Evolutionary conservation across 768 basidiomycete genomes (phyloP).

Genomic region (Pisolithus microcarpus): DNA sequence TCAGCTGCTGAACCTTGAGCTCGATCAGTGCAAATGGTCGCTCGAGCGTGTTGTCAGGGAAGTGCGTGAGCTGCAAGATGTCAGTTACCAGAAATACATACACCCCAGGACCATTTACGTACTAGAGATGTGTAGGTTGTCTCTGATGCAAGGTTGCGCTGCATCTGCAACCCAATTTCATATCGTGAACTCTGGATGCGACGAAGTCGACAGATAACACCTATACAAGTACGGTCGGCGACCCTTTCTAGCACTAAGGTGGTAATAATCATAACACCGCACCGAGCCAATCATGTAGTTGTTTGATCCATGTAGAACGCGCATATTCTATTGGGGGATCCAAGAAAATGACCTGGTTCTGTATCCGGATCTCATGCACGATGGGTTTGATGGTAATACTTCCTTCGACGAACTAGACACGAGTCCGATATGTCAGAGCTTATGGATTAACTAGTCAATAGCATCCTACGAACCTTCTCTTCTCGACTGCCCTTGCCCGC

Average conservation of each 20-base stretch:
- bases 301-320: constrained; percentile 80
- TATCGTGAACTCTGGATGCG: constrained; percentile 94
- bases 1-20: constrained; percentile 77
- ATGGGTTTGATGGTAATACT: constrained; percentile 77
- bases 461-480: constrained; percentile 53
- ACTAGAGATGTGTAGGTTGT: constrained; percentile 81
- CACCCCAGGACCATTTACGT: constrained; percentile 15
- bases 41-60: constrained; percentile 67
- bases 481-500: constrained; percentile 67
- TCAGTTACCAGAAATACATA: constrained; percentile 1
- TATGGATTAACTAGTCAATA: not conserved
- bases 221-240: constrained; percentile 27
- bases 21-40: constrained; percentile 85
- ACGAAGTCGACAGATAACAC: constrained; percentile 78
- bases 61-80: constrained; percentile 54
- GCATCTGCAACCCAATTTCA: constrained; percentile 93
- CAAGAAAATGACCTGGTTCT: constrained; percentile 97
- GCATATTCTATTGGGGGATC: constrained; percentile 97
- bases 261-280: constrained; percentile 4
- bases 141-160: constrained; percentile 55
- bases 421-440: not conserved
- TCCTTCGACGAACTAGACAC: constrained; percentile 56
- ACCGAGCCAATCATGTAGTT: constrained; percentile 89
- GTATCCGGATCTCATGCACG: constrained; percentile 94
- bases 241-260: not conserved